Evolutionary conservation across 768 basidiomycete genomes (phyloP), one percentile per base, ranked within the genome.

Genomic region (Mrakia blollopis): DNA sequence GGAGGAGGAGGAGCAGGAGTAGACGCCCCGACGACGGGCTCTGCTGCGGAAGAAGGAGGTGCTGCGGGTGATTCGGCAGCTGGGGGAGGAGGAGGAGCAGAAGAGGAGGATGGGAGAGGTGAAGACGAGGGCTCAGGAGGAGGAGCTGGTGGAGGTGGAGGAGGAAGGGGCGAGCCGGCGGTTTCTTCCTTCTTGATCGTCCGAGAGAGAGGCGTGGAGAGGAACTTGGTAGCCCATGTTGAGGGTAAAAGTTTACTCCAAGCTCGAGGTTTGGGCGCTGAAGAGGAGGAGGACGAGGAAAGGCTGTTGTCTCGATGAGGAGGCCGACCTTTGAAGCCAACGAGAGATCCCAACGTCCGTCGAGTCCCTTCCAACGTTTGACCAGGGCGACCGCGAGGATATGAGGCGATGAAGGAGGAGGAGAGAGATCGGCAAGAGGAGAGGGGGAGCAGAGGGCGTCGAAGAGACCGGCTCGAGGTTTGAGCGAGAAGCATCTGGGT

Each of bases 401-500:
- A 68, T 3, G 35, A 68, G 18, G 23, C n/a, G 37, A 23, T 23
- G 39, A 68, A 68, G 7, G 65, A 68, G 35, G 65, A 68, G 25
- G 65, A 68, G 37, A 68, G 65, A 21, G 37, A 35, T 6, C 65
- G 65, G 23, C 18, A 39, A 39, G 65, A 68, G 37, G 65, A 39
- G 35, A 37, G 25, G 37, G 65, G 18, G 39, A 25, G 65, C 6
- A 68, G 14, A 6, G 65, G 37, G 16, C 65, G 35, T 37, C 65
- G 39, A 10, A 68, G 65, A 25, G 65, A 44, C 37, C 65, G 44
- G 65, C 65, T 68, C 65, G 65, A 68, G 10, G 65, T 68, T 39
- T 68, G 65, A 37, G 65, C 65, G 65, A 68, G 65, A 32, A 68
- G 65, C 65, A 68, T 68, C 10, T 23, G 23, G 39, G 63, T 65